phyloP scores from a whole-genome alignment of 192 early-diverging fungal genomes.

The Gryganskiella cystojenkinii region DNA sequence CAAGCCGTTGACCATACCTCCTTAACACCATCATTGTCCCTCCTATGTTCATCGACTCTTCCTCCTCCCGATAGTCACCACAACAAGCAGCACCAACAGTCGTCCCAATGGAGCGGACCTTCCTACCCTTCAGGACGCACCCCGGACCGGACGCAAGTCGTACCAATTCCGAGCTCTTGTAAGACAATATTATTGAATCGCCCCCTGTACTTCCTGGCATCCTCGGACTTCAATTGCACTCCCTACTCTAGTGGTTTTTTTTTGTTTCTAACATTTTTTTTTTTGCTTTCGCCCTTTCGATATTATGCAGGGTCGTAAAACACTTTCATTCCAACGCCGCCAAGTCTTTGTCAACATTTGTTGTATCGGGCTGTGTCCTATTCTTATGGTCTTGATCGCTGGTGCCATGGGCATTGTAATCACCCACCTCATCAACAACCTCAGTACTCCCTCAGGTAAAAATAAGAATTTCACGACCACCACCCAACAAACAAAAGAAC shows the following conservation, averaged over 20 bases:
- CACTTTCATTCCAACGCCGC: slow-evolving; percentile 75
- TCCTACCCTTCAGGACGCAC: slow-evolving; percentile 15
- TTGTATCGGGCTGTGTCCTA: slow-evolving; percentile 73
- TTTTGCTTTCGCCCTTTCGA: neutral
- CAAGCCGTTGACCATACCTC: no score
- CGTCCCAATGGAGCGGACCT: neutral
- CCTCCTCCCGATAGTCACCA: slow-evolving; percentile 7
- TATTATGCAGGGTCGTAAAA: slow-evolving; percentile 62
- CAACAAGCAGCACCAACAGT: slow-evolving; percentile 12
- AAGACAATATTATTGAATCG: slow-evolving; percentile 1
- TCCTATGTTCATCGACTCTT: neutral
- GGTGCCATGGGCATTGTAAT: slow-evolving; percentile 65
- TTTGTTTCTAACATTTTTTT: neutral
- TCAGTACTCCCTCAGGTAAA: slow-evolving; percentile 53
- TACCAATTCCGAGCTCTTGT: slow-evolving; percentile 56
- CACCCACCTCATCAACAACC: slow-evolving; percentile 60
- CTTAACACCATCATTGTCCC: neutral
- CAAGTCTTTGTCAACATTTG: slow-evolving; percentile 80
- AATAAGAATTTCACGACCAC: neutral
- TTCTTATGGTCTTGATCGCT: slow-evolving; percentile 77
- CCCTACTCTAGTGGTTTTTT: neutral
- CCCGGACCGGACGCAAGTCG: slow-evolving; percentile 47
- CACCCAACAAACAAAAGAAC: no score
- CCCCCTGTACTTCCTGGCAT: neutral
- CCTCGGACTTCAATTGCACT: neutral